A percentile compares a stretch with the other conserved stretches of the same genome.
Evolutionary conservation across 2,329 filamentous ascomycete species (phyloP).

Genomic region (Pyrenophora seminiperda): DNA sequence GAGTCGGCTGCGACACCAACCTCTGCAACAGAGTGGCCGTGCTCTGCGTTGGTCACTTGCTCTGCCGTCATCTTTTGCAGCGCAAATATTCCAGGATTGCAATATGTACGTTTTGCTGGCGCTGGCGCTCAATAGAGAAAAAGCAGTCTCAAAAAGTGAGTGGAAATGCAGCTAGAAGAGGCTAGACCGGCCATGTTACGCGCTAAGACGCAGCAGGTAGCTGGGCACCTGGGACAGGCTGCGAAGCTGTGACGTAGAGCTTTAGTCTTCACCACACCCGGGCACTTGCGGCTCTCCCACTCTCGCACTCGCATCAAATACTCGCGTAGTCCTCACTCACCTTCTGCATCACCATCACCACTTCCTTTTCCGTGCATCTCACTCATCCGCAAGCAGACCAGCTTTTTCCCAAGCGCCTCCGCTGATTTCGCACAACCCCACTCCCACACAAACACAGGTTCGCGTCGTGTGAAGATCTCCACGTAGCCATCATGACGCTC

Average conservation of each 20-base stretch:
- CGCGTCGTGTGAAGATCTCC: slow-evolving; percentile 26
- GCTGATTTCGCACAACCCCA: slow-evolving; percentile 24
- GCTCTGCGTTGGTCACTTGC: slow-evolving; percentile 15
- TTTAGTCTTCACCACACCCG: slow-evolving; percentile 28
- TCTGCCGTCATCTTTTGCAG: slow-evolving; percentile 21
- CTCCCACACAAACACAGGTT: slow-evolving; percentile 28
- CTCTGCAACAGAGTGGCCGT: slow-evolving; percentile 17
- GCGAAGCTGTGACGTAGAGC: slow-evolving; percentile 38
- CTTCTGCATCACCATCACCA: slow-evolving; percentile 2
- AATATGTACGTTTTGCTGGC: slow-evolving; percentile 13
- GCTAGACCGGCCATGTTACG: slow-evolving; percentile 21
- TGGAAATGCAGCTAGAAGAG: slow-evolving; percentile 21
- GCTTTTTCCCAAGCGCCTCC: slow-evolving; percentile 3
- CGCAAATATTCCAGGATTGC: slow-evolving; percentile 4
- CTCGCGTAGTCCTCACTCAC: slow-evolving; percentile 14
- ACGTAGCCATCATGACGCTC: slow-evolving; percentile 65
- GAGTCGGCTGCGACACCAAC: slow-evolving; percentile 19
- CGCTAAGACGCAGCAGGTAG: slow-evolving; percentile 14
- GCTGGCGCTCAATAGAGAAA: slow-evolving; percentile 16
- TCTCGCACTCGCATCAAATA: slow-evolving; percentile 20
- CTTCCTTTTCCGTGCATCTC: slow-evolving; percentile 1
- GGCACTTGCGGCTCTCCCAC: slow-evolving; percentile 31
- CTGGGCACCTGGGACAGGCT: slow-evolving; percentile 5
- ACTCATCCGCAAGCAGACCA: not conserved
- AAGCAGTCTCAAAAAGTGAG: slow-evolving; percentile 26